These are phyloP conservation scores for Skeletonema marinoi DNA, from an alignment of 108 stramenopile genomes.

Conservation along the genomic window DNA sequence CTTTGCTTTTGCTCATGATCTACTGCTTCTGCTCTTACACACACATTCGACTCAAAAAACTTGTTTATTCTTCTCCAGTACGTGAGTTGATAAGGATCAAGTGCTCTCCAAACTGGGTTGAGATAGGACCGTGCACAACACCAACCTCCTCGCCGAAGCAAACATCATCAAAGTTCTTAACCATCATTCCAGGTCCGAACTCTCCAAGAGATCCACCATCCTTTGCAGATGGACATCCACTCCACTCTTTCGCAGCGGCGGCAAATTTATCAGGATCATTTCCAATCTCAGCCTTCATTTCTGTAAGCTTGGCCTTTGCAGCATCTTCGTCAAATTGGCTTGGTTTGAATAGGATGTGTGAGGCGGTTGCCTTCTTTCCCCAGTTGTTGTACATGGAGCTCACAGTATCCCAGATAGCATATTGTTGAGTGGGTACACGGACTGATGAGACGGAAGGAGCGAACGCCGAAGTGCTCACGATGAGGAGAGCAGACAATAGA, in stretches of 20 bases:
- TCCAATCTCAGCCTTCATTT: constrained; percentile 47
- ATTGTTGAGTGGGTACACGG: constrained; percentile 17
- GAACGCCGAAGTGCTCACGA: constrained; percentile 36
- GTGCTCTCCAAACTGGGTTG: constrained; percentile 72
- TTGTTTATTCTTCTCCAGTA: constrained; percentile 30
- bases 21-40: not conserved
- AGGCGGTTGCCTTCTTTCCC: constrained; percentile 56
- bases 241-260: constrained; percentile 49
- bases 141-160: constrained; percentile 63
- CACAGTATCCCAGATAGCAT: constrained; percentile 35
- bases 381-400: constrained; percentile 45
- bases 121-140: constrained; percentile 64
- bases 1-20: too few relatives aligned
- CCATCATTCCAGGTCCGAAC: constrained; percentile 78
- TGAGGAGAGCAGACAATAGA: constrained; percentile 25
- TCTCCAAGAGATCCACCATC: constrained; percentile 60
- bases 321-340: constrained; percentile 50
- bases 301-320: constrained; percentile 37
- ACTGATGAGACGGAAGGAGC: constrained; percentile 6
- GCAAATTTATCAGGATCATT: constrained; percentile 60
- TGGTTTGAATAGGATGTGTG: constrained; percentile 52
- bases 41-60: not conserved
- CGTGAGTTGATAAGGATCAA: constrained; percentile 61
- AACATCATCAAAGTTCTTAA: constrained; percentile 63
- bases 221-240: constrained; percentile 54